phyloP scores from a whole-genome alignment of 371 early-diverging fungal species.

The Rhizopus sp. region DNA sequence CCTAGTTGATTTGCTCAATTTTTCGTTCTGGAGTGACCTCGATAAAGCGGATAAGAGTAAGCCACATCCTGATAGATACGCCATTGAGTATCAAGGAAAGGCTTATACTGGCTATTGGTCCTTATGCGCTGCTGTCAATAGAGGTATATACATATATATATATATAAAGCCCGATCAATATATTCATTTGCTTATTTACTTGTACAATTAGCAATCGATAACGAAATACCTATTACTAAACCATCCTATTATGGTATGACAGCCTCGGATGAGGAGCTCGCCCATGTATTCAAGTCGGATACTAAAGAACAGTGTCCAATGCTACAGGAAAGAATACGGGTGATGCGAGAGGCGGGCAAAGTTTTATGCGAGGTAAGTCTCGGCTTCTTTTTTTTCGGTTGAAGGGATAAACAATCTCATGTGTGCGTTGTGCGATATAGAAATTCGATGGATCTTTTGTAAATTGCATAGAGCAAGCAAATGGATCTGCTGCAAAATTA shows the following conservation, averaged over 20 bases:
- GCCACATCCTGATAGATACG: constrained; percentile 61
- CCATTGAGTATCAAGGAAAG: constrained; percentile 59
- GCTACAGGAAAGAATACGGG: constrained; percentile 59
- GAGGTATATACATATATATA: constrained; percentile 52
- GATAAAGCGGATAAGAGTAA: constrained; percentile 50
- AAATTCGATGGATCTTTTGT: constrained; percentile 73
- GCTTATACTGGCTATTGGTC: constrained; percentile 89
- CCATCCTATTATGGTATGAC: constrained; percentile 51
- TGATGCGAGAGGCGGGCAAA: constrained; percentile 71
- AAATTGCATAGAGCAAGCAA: constrained; percentile 58
- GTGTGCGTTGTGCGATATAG: constrained; percentile 20
- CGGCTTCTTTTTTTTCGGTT: neutral
- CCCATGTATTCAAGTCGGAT: constrained; percentile 66
- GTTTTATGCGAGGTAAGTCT: constrained; percentile 59
- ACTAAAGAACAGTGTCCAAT: constrained; percentile 67
- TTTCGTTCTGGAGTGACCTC: constrained; percentile 86
- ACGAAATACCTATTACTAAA: constrained; percentile 65
- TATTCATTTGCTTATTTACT: too few species aligned
- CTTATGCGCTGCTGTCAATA: constrained; percentile 78
- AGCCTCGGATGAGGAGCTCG: constrained; percentile 47
- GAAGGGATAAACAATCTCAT: neutral
- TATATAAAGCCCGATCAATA: too few species aligned
- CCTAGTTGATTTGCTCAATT: constrained; percentile 82
- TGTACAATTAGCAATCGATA: constrained; percentile 48
- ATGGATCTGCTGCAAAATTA: constrained; percentile 58